Conservation (phyloP, 1,139 yeast genomes). For the Kluyveromyces sp. region DNA sequence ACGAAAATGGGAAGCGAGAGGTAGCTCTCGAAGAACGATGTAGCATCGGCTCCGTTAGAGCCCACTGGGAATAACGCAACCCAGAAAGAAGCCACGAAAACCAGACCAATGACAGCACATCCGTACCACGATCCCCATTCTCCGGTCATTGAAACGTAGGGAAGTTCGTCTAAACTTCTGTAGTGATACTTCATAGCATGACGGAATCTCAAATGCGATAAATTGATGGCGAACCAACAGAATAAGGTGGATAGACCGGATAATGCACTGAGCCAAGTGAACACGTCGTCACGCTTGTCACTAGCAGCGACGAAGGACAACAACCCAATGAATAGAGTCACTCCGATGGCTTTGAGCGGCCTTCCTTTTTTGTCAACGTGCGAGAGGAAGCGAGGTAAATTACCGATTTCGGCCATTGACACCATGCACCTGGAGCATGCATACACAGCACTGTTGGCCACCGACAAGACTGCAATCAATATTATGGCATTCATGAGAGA, state of each 20-base stretch:
- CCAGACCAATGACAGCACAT: constrained; percentile 41
- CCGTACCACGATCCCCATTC: constrained; percentile 49
- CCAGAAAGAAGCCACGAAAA: constrained; percentile 59
- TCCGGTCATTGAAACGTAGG: constrained; percentile 50
- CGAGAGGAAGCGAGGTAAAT: constrained; percentile 51
- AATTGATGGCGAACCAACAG: constrained; percentile 60
- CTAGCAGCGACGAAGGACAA: constrained; percentile 60
- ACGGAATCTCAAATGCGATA: constrained; percentile 58
- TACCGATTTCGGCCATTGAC: constrained; percentile 58
- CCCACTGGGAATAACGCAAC: constrained; percentile 65
- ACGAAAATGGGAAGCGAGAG: constrained; percentile 57
- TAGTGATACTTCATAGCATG: constrained; percentile 48
- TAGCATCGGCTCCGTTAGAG: constrained; percentile 43
- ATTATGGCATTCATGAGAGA: constrained; percentile 47
- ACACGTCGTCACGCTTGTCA: constrained; percentile 47
- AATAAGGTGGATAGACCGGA: constrained; percentile 61
- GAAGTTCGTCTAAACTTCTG: constrained; percentile 45
- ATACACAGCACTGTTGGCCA: constrained; percentile 61
- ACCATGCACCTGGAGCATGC: constrained; percentile 62
- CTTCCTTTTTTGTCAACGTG: constrained; percentile 61
- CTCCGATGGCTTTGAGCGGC: constrained; percentile 51
- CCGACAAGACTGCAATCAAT: constrained; percentile 56
- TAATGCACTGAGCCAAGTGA: constrained; percentile 60
- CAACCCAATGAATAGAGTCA: constrained; percentile 48
- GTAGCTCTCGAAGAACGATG: constrained; percentile 53